Evolutionary conservation across 441 rosid species (phyloP).

Genomic region (Adansonia gregorii): DNA sequence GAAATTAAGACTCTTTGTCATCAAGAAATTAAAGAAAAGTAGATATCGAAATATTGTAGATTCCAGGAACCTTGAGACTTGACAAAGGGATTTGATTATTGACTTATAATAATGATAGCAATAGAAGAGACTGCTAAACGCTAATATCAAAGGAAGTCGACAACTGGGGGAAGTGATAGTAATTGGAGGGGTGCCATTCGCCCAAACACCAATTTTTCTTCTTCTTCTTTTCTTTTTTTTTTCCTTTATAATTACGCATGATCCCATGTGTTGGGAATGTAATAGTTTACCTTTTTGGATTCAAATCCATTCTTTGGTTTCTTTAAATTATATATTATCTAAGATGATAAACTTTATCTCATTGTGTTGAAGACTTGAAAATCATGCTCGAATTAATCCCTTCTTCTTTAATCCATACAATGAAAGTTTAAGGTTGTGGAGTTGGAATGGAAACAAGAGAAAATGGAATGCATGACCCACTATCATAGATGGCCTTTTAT

Average conservation of each 20-base stretch:
- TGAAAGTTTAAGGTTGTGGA: neutral
- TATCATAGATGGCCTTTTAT: neutral
- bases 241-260: constrained; percentile 2
- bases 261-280: constrained; percentile 19
- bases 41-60: neutral
- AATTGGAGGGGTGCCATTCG: neutral
- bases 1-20: neutral
- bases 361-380: neutral
- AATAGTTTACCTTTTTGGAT: neutral
- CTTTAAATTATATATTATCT: constrained; percentile 4
- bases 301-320: neutral
- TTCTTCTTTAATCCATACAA: neutral
- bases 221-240: neutral
- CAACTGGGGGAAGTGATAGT: constrained; percentile 13
- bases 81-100: neutral
- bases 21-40: neutral
- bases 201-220: neutral
- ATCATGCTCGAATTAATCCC: neutral
- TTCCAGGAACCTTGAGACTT: constrained; percentile 7
- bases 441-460: neutral
- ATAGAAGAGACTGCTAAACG: neutral
- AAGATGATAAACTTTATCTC: neutral
- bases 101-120: neutral
- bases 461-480: constrained; percentile 22
- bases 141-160: constrained; percentile 12